Evolutionary conservation across 2,329 filamentous ascomycete species (phyloP).

Genomic region (Seiridium unicorne): DNA sequence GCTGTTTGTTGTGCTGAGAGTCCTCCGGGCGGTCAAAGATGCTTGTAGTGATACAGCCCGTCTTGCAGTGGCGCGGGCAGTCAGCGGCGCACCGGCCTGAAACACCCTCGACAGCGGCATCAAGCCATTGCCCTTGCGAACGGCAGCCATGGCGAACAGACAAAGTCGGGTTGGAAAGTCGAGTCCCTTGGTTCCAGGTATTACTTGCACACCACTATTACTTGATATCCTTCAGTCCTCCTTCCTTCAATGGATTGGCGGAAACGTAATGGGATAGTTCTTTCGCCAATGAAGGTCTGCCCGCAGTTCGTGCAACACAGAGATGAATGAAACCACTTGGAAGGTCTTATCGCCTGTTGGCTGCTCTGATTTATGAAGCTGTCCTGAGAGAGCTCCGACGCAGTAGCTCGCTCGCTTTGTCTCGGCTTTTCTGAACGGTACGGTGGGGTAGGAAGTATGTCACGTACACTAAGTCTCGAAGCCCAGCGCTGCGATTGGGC

Average conservation of each 20-base stretch:
- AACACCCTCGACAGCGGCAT: conserved; percentile 17
- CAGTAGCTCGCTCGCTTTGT: conserved; percentile 20
- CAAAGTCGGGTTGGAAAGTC: background rate
- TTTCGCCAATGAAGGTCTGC: background rate
- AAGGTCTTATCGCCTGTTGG: background rate
- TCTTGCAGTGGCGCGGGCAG: background rate
- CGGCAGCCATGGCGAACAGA: conserved; percentile 18
- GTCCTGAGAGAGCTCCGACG: conserved; percentile 7
- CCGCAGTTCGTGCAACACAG: background rate
- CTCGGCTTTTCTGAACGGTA: background rate
- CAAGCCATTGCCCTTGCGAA: conserved; percentile 18
- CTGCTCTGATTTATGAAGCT: conserved; percentile 2
- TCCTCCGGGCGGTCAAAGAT: conserved; percentile 12
- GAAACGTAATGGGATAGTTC: no score
- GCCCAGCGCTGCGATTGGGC: background rate
- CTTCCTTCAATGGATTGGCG: background rate
- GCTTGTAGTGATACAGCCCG: conserved; percentile 10
- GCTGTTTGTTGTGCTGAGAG: conserved; percentile 29
- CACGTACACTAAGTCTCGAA: background rate
- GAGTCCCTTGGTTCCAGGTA: background rate
- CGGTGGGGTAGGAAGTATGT: conserved; percentile 1
- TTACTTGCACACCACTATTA: background rate
- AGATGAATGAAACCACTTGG: background rate
- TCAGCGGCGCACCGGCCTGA: conserved; percentile 12
- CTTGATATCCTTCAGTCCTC: background rate